These are phyloP conservation scores for Choanephora cucurbitarum DNA, from an alignment of 371 early-diverging fungal species.

Conservation along the genomic window DNA sequence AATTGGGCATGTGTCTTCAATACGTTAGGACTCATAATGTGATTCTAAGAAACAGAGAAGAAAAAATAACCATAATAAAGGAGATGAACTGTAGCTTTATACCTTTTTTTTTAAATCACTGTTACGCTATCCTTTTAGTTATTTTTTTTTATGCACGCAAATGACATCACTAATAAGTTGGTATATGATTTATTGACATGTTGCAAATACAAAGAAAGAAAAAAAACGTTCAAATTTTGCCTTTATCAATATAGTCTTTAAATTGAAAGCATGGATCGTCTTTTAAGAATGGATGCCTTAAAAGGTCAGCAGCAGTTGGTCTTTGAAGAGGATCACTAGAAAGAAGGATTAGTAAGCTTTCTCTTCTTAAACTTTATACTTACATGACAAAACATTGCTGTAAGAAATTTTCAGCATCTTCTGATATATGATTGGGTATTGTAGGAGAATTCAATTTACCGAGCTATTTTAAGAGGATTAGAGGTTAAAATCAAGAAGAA, in stretches of 20 bases:
- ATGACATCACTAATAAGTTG: too few species aligned
- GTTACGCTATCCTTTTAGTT: too few species aligned
- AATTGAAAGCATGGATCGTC: slow-evolving; percentile 52
- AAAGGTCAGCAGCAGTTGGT: slow-evolving; percentile 66
- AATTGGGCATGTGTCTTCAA: slow-evolving; percentile 15
- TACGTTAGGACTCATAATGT: background rate
- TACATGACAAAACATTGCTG: slow-evolving; percentile 68
- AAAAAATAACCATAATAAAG: too few species aligned
- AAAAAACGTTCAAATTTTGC: slow-evolving; percentile 23
- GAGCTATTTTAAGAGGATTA: slow-evolving; percentile 26
- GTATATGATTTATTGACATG: too few species aligned
- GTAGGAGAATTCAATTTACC: slow-evolving; percentile 64
- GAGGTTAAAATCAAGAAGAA: background rate
- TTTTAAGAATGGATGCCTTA: slow-evolving; percentile 51
- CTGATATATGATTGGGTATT: slow-evolving; percentile 66
- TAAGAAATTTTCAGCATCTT: slow-evolving; percentile 66
- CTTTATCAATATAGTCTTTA: slow-evolving; percentile 38
- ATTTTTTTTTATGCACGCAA: too few species aligned
- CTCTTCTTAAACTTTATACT: slow-evolving; percentile 6
- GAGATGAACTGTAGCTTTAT: too few species aligned
- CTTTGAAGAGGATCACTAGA: slow-evolving; percentile 61
- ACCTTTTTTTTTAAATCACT: too few species aligned
- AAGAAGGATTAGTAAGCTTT: background rate
- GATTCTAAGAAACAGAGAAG: too few species aligned
- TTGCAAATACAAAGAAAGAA: too few species aligned